Evolutionary conservation across 2,329 filamentous ascomycete species (phyloP).

Genomic region (Penicillium sp.): DNA sequence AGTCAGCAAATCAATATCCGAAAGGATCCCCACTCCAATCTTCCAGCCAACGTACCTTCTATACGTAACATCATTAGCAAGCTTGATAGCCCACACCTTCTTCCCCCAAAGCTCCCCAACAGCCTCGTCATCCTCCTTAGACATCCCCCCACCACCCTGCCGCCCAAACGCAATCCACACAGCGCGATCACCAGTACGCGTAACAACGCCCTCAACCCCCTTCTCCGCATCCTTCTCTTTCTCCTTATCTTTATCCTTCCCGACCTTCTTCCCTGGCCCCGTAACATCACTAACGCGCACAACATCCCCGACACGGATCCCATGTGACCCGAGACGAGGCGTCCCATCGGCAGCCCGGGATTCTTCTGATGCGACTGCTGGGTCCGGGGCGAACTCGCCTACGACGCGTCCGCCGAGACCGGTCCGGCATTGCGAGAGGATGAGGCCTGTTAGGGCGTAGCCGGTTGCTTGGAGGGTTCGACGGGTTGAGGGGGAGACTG

Average conservation of each 20-base stretch:
- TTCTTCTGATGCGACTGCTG: conserved; percentile 51
- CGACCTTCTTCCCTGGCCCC: conserved; percentile 21
- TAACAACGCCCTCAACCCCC: conserved; percentile 41
- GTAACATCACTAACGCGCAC: conserved; percentile 37
- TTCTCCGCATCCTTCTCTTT: conserved; percentile 25
- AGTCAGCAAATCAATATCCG: conserved; percentile 5
- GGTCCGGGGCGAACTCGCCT: conserved; percentile 65
- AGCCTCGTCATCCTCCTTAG: conserved; percentile 37
- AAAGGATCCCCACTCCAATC: background rate
- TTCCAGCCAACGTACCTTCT: conserved; percentile 42
- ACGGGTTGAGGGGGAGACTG: conserved; percentile 36
- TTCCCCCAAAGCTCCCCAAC: conserved; percentile 45
- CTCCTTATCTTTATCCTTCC: conserved; percentile 30
- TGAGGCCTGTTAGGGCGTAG: conserved; percentile 44
- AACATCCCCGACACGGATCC: conserved; percentile 42
- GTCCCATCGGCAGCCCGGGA: conserved; percentile 33
- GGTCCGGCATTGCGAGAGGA: conserved; percentile 66
- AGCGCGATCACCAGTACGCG: conserved; percentile 35
- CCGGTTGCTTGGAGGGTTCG: conserved; percentile 38
- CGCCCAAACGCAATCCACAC: conserved; percentile 41
- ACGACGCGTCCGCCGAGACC: conserved; percentile 87
- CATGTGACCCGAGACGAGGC: conserved; percentile 38
- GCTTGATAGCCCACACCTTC: conserved; percentile 57
- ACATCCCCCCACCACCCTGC: conserved; percentile 26
- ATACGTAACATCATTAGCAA: conserved; percentile 59